phyloP scores from a whole-genome alignment of 768 basidiomycete species.

The Infundibulicybe gibba region DNA sequence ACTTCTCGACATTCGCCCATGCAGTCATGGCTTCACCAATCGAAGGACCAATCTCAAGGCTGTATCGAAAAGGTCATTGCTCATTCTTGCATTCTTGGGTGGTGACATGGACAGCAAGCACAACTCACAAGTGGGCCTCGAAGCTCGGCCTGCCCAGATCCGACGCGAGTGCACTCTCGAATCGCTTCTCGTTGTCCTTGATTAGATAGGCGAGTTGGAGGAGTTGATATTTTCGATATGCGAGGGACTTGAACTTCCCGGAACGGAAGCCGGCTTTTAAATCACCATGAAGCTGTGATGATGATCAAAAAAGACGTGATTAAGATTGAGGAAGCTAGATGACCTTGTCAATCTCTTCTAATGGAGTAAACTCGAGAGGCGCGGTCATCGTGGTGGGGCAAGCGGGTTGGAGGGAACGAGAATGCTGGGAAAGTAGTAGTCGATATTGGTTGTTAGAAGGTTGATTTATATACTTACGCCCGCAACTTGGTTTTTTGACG shows the following conservation, averaged over 20 bases:
- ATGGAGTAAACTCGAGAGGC: slow-evolving; percentile 38
- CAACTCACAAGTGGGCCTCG: slow-evolving; percentile 54
- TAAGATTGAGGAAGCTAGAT: not conserved
- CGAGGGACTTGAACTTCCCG: slow-evolving; percentile 64
- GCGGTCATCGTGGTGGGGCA: not conserved
- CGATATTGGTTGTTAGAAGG: no score
- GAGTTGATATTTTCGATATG: slow-evolving; percentile 72
- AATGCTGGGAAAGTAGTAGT: no score
- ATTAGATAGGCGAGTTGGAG: slow-evolving; percentile 70
- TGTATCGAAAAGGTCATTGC: slow-evolving; percentile 19
- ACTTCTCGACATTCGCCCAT: slow-evolving; percentile 65
- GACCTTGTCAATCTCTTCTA: slow-evolving; percentile 53
- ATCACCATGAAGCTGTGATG: slow-evolving; percentile 47
- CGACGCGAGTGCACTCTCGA: slow-evolving; percentile 51
- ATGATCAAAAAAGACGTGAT: not conserved
- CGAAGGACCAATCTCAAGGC: slow-evolving; percentile 57
- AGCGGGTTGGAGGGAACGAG: not conserved
- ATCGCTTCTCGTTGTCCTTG: slow-evolving; percentile 64
- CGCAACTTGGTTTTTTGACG: no score
- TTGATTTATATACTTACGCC: no score
- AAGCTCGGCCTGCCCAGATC: slow-evolving; percentile 65
- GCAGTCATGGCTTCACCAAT: slow-evolving; percentile 51
- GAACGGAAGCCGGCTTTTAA: slow-evolving; percentile 56
- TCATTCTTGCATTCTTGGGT: no score
- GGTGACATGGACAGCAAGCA: not conserved